Conservation (phyloP, 1,284 basidiomycete genomes). For the Ceratobasidium sp. region DNA sequence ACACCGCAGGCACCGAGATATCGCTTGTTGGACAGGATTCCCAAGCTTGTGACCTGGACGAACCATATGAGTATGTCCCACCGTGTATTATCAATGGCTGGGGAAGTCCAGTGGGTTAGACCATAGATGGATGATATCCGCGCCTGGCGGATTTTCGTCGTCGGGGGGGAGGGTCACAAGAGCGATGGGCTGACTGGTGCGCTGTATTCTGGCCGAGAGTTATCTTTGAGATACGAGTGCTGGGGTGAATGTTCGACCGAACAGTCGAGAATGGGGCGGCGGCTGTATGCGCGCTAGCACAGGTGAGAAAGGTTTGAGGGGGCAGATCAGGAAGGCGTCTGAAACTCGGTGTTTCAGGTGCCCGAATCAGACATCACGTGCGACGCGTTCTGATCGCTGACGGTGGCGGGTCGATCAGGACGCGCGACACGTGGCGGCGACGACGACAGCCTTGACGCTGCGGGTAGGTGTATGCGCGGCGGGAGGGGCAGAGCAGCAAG, state of each 20-base stretch:
- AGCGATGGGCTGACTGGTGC: background rate
- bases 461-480: background rate
- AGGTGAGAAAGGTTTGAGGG: constrained; percentile 11
- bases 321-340: constrained; percentile 13
- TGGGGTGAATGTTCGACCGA: background rate
- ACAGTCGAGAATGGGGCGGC: background rate
- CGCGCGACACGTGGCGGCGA: constrained; percentile 9
- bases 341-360: constrained; percentile 35
- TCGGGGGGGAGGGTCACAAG: constrained; percentile 5
- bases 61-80: background rate
- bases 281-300: constrained; percentile 5
- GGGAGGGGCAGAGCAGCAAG: background rate
- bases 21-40: background rate
- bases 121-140: constrained; percentile 23
- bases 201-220: background rate
- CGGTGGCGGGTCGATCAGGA: constrained; percentile 25
- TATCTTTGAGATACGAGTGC: background rate
- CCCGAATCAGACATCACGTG: constrained; percentile 11
- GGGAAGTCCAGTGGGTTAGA: background rate
- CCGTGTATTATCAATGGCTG: background rate
- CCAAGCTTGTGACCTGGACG: background rate
- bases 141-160: background rate
- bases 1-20: constrained; percentile 20
- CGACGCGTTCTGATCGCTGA: constrained; percentile 15
- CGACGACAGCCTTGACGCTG: background rate